These are phyloP conservation scores for Chenopodium berlandieri DNA, from an alignment of 148 eudicot genomes.

Conservation along the genomic window DNA sequence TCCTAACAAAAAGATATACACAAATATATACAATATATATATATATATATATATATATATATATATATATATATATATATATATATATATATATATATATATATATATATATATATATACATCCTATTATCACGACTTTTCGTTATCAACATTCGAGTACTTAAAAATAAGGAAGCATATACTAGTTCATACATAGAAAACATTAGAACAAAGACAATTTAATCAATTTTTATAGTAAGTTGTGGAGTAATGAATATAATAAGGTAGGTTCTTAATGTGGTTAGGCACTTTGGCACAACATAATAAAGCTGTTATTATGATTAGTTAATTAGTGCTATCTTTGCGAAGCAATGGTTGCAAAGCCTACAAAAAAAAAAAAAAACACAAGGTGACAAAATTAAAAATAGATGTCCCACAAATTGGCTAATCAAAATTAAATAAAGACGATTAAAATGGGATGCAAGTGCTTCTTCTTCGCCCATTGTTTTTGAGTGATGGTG, in stretches of 20 bases:
- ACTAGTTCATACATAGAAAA: background rate
- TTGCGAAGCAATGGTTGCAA: background rate
- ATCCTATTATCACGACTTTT: no score
- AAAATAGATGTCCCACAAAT: background rate
- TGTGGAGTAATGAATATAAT: background rate
- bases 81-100: no score
- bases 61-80: no score
- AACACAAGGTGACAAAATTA: background rate
- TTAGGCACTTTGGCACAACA: background rate
- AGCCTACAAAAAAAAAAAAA: background rate
- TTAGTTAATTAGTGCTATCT: background rate
- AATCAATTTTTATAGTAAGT: background rate
- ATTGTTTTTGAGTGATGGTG: no score
- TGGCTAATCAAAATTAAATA: background rate
- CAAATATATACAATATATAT: no score
- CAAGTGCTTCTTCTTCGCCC: background rate
- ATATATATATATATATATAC: no score
- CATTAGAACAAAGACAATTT: background rate
- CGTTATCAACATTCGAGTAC: no score
- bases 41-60: no score
- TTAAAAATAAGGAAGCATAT: no score
- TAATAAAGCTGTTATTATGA: no score
- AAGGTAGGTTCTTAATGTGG: background rate
- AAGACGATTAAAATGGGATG: background rate
- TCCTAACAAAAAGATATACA: no score